Percentiles rank a stretch among this genome's conserved stretches.
Evolutionary conservation across 805 yeast species (phyloP).

Genomic region (Yueomyces sinensis): DNA sequence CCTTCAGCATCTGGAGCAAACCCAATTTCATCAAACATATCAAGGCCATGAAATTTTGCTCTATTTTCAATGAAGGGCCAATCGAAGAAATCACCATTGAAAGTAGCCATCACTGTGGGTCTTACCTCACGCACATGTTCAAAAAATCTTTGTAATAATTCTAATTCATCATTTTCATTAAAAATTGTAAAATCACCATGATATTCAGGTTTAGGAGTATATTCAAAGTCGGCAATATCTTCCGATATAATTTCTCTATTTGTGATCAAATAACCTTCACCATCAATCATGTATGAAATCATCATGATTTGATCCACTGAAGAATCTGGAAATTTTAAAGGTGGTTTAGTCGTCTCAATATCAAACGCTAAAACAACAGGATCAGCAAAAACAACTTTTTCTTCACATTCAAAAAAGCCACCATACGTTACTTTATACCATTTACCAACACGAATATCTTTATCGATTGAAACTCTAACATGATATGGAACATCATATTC

Average conservation of each 20-base stretch:
- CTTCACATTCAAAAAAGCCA: conserved; percentile 41
- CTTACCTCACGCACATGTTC: conserved; percentile 78
- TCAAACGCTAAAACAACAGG: conserved; percentile 95
- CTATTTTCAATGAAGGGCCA: conserved; percentile 97
- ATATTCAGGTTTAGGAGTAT: conserved; percentile 93
- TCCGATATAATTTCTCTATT: conserved; percentile 88
- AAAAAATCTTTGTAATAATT: conserved; percentile 60
- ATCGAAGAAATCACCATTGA: conserved; percentile 97
- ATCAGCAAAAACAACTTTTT: conserved; percentile 87
- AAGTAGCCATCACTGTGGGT: conserved; percentile 97
- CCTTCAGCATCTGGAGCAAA: conserved; percentile 81
- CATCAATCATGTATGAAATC: conserved; percentile 99
- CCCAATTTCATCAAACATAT: conserved; percentile 89
- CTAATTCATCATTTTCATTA: conserved; percentile 79
- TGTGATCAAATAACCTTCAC: conserved; percentile 88
- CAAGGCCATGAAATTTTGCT: conserved; percentile 68
- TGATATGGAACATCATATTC: conserved; percentile 97
- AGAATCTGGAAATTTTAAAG: conserved; percentile 90
- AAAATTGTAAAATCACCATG: conserved; percentile 83
- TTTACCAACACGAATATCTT: conserved; percentile 78
- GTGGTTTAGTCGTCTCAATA: conserved; percentile 95
- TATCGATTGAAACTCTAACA: conserved; percentile 90
- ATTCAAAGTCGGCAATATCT: conserved; percentile 94
- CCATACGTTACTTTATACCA: conserved; percentile 78
- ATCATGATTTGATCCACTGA: conserved; percentile 89